Evolutionary conservation across 2,329 filamentous ascomycete species (phyloP).

Genomic region (Sporothrix pallida): DNA sequence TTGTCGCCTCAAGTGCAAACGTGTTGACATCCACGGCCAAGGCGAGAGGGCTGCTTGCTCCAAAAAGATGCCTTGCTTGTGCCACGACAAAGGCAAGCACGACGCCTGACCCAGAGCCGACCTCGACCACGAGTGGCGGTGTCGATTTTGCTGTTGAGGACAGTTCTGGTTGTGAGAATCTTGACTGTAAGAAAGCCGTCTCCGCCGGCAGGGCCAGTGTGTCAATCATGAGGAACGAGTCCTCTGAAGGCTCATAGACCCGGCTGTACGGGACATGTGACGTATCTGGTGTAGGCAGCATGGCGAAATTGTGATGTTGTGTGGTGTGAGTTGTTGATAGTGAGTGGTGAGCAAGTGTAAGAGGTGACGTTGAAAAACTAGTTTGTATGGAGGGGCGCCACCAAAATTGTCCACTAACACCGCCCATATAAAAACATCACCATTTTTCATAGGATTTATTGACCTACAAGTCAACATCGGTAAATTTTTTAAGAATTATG

Average conservation of each 20-base stretch:
- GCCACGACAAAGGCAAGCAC: constrained; percentile 88
- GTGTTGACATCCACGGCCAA: constrained; percentile 84
- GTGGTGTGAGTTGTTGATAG: background rate
- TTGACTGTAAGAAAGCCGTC: constrained; percentile 67
- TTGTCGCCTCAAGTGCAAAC: constrained; percentile 79
- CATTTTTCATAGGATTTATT: background rate
- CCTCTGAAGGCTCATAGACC: constrained; percentile 94
- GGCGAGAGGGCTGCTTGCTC: constrained; percentile 64
- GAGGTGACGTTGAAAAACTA: constrained; percentile 13
- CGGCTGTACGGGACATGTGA: constrained; percentile 87
- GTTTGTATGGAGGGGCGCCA: background rate
- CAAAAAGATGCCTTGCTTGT: constrained; percentile 74
- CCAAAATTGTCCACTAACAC: background rate
- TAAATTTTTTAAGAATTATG: background rate
- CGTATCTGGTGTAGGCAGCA: constrained; percentile 94
- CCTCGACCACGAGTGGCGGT: constrained; percentile 74
- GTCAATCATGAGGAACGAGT: constrained; percentile 93
- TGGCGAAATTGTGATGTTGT: constrained; percentile 46
- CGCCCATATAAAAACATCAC: background rate
- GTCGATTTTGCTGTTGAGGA: constrained; percentile 38
- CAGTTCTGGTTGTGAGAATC: constrained; percentile 55
- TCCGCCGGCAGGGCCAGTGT: constrained; percentile 78
- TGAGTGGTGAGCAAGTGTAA: background rate
- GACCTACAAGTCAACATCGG: background rate
- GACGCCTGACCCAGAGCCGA: constrained; percentile 90